These are phyloP conservation scores for Aureobasidium sp. DNA, from an alignment of 2,329 filamentous ascomycete species.

Conservation along the genomic window DNA sequence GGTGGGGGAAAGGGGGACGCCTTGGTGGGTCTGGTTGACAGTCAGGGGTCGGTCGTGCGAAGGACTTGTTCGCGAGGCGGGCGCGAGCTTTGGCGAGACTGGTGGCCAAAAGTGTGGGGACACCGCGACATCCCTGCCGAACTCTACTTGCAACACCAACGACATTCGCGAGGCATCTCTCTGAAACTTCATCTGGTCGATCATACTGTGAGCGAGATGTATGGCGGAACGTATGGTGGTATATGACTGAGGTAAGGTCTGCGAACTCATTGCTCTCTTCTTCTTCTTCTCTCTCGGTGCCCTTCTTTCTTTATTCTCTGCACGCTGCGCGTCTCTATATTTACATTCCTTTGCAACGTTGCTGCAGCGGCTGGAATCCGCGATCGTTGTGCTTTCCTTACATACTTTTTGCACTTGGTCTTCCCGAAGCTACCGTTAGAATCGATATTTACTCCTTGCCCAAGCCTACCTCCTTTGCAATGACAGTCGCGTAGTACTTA, in stretches of 20 bases:
- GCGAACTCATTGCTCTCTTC: not conserved
- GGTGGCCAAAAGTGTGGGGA: slow-evolving; percentile 1
- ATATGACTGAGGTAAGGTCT: not conserved
- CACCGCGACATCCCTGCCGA: slow-evolving; percentile 6
- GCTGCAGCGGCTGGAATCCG: slow-evolving; percentile 14
- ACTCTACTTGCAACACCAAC: not conserved
- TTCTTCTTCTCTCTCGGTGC: not conserved
- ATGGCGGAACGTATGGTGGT: not conserved
- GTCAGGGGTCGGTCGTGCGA: slow-evolving; percentile 1
- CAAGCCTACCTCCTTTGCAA: slow-evolving; percentile 16
- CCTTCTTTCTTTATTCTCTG: not conserved
- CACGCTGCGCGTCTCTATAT: slow-evolving; percentile 12
- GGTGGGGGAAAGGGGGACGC: slow-evolving; percentile 6
- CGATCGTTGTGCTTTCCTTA: slow-evolving; percentile 10
- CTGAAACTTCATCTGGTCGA: slow-evolving; percentile 9
- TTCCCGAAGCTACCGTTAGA: slow-evolving; percentile 14
- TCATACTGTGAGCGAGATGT: not conserved
- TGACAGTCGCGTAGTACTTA: slow-evolving; percentile 14
- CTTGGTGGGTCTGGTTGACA: slow-evolving; percentile 10
- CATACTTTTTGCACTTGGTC: slow-evolving; percentile 10
- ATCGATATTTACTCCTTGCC: slow-evolving; percentile 18
- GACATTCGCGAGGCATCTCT: not conserved
- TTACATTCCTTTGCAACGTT: slow-evolving; percentile 15
- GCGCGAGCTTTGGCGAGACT: slow-evolving; percentile 6
- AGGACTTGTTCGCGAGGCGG: slow-evolving; percentile 7